Percentiles rank a stretch among this genome's conserved stretches.
Conservation (phyloP, 768 basidiomycete species). For the Panaeolus papilionaceus region DNA sequence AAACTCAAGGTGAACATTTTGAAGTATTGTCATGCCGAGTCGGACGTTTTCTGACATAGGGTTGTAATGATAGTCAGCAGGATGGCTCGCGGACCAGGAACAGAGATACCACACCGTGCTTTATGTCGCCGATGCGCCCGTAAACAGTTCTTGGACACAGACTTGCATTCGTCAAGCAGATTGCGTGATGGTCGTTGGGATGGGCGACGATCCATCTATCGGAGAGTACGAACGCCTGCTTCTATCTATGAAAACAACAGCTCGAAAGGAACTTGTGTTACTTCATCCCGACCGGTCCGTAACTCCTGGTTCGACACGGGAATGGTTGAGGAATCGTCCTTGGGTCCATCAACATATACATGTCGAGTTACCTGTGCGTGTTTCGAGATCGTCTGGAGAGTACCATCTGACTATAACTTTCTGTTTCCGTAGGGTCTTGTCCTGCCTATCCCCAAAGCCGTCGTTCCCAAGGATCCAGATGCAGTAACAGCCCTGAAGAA, state of each 20-base stretch:
- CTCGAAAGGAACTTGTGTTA: conserved; percentile 95
- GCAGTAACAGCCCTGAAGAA: conserved; percentile 90
- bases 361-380: conserved; percentile 82
- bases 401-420: conserved; percentile 6
- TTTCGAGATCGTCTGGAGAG: neutral
- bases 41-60: conserved; percentile 9
- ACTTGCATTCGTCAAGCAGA: conserved; percentile 98
- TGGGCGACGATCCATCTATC: conserved; percentile 89
- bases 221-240: conserved; percentile 96
- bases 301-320: conserved; percentile 87
- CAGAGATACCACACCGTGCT: conserved; percentile 93
- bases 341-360: conserved; percentile 98
- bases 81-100: conserved; percentile 96
- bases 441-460: conserved; percentile 64
- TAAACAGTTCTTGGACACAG: conserved; percentile 96
- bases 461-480: conserved; percentile 79
- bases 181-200: conserved; percentile 91
- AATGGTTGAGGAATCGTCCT: conserved; percentile 96
- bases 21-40: conserved; percentile 2
- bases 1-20: conserved; percentile 83
- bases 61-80: conserved; percentile 41
- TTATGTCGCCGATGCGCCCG: conserved; percentile 95
- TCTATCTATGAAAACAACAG: conserved; percentile 96
- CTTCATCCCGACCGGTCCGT: conserved; percentile 93
- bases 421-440: conserved; percentile 64